phyloP scores from a whole-genome alignment of 352 stramenopile species.

The Globisporangium barbulae region DNA sequence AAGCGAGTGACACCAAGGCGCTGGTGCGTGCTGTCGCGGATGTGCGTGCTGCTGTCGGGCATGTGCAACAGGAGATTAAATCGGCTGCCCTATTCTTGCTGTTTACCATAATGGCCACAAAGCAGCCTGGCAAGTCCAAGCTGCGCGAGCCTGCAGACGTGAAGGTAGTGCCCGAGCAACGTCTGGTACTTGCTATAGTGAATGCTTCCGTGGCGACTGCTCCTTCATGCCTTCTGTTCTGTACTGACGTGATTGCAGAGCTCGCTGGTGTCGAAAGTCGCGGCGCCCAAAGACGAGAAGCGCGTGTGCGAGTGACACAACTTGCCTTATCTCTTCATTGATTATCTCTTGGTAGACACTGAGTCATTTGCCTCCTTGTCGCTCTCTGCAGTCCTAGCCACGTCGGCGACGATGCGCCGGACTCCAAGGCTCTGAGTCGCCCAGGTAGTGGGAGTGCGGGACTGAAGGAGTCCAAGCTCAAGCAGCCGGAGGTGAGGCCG shows the following conservation, averaged over 20 bases:
- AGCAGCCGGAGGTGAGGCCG: conserved; percentile 45
- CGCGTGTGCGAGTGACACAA: conserved; percentile 18
- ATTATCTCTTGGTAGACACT: too few species aligned
- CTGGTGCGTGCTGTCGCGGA: conserved; percentile 3
- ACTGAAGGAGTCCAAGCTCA: conserved; percentile 71
- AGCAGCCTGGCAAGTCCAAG: conserved; percentile 23
- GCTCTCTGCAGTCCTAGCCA: conserved; percentile 13
- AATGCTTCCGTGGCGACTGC: too few species aligned
- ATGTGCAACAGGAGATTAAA: background rate
- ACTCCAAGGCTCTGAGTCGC: conserved; percentile 15
- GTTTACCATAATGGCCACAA: background rate
- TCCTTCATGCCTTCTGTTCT: background rate
- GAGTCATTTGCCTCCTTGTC: background rate
- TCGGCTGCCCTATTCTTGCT: background rate
- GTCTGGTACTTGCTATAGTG: too few species aligned
- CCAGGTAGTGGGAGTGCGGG: conserved; percentile 11
- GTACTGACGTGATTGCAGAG: background rate
- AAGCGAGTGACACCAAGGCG: conserved; percentile 11
- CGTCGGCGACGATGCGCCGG: conserved; percentile 13
- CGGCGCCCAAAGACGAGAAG: conserved; percentile 33
- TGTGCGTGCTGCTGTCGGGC: background rate
- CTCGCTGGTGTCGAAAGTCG: conserved; percentile 5
- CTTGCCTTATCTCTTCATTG: background rate
- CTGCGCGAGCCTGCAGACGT: conserved; percentile 27
- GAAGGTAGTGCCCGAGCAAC: conserved; percentile 17